Evolutionary conservation across 169 alveolate genomes (phyloP).

Genomic region (Plasmodium billcollinsi): DNA sequence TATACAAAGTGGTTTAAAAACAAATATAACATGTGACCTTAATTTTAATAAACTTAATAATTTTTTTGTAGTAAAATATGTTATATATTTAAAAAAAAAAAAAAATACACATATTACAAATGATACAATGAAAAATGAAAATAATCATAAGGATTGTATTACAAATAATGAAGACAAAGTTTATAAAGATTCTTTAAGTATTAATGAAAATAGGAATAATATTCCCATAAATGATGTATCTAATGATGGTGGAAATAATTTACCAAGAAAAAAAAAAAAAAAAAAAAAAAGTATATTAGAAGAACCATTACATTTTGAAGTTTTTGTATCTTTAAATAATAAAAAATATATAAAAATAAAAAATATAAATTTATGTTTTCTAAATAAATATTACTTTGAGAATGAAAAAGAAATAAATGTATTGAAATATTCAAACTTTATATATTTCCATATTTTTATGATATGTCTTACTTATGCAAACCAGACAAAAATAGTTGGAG

Average conservation of each 20-base stretch:
- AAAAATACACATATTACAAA: not conserved
- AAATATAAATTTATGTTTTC: conserved; percentile 39
- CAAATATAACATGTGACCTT: conserved; percentile 34
- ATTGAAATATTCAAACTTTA: conserved; percentile 63
- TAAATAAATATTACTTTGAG: conserved; percentile 62
- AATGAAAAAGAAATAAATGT: conserved; percentile 69
- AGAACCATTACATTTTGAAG: conserved; percentile 39
- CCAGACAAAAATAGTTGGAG: conserved; percentile 64
- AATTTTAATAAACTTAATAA: conserved; percentile 29
- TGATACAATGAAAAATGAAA: not conserved
- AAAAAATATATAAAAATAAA: conserved; percentile 53
- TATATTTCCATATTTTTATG: conserved; percentile 62
- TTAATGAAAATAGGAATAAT: not conserved
- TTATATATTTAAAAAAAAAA: conserved; percentile 50
- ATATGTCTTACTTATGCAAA: conserved; percentile 57
- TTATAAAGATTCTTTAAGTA: too few relatives aligned
- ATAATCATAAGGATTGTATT: not conserved
- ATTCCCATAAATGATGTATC: not conserved
- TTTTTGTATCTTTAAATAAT: conserved; percentile 22
- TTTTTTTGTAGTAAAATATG: conserved; percentile 62
- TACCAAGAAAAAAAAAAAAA: not conserved
- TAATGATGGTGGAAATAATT: not conserved
- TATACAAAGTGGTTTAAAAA: conserved; percentile 58
- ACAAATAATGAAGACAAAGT: not conserved
- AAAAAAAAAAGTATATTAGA: not conserved